Base-by-base conservation (phyloP, 345 rosid species). In the Angophora floribunda region DNA sequence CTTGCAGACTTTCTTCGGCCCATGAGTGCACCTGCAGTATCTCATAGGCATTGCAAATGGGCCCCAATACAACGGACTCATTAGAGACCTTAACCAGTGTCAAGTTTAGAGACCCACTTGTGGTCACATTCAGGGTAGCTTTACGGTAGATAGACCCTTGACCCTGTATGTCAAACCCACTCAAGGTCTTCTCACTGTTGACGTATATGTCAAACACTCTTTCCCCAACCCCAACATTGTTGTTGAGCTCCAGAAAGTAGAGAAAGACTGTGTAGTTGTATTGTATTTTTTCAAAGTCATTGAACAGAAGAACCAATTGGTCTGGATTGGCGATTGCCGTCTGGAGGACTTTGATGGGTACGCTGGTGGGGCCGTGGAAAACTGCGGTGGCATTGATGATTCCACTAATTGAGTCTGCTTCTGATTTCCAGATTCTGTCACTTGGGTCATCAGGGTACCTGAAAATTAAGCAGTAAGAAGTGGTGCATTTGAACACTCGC, bases 31-130 rank as follows among this genome's bases (percentile, higher is more conserved):
- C 79, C 87, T 91, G 93, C 78, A 95, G 91, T 92, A 95, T 92
- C 93, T 95, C 96, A 52, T 93, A 94, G 41, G 95, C 97, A 86
- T 93, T 95, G 86, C 95, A 91, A 65, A 94, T 89, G 78, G 97
- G 97, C 89, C 97, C 97, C 26, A 92, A 87, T 24, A 86, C 15
- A 12, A 36, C 89, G 49, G 86, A 93, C 57, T 91, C 91, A 87
- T 88, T 92, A 9, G 88, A 26, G 86, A 89, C 93, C 92, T 92
- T 95, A 85, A 50, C 91, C 53, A 95, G 89, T 89, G 94, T 94
- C 91, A 94, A 88, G 88, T 94, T 95, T 8, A 95, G 89, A 91
- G 89, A 90, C 88, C 93, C 91, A 44, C 88, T 91, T 86, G 94
- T 95, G 14, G 88, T 89, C 63, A 90, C 88, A 87, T 86, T 87